Conservation (phyloP, 176 grass and related monocot genomes). For the Oryza brachyantha region DNA sequence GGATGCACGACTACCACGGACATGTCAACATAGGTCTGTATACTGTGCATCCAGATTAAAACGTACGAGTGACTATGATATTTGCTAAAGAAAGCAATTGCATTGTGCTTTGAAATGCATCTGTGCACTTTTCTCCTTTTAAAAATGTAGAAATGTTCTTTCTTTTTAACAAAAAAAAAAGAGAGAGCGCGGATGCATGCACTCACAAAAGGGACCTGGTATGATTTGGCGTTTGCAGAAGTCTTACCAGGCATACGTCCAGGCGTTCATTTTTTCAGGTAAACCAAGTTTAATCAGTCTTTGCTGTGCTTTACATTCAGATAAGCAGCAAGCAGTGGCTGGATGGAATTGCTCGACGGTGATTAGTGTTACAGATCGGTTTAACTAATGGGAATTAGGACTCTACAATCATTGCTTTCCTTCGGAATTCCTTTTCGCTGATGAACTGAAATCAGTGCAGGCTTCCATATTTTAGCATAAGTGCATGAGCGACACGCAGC, state of each 20-base stretch:
- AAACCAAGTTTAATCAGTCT: conserved; percentile 3
- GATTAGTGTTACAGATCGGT: not conserved
- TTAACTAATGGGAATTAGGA: not conserved
- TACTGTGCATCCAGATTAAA: not conserved
- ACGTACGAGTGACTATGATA: not conserved
- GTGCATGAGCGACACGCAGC: conserved; percentile 1
- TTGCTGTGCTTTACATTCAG: conserved; percentile 15
- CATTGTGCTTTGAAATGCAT: conserved; percentile 5
- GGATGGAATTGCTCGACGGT: conserved; percentile 19
- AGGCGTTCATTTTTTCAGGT: conserved; percentile 9
- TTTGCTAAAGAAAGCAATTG: conserved; percentile 29
- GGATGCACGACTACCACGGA: not conserved
- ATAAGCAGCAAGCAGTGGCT: not conserved
- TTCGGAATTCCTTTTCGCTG: not conserved
- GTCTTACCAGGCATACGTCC: not conserved
- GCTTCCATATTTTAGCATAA: conserved; percentile 18
- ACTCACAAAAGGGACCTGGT: not conserved
- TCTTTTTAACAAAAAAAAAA: not conserved
- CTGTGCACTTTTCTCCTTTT: not conserved
- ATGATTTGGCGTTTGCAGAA: conserved; percentile 23
- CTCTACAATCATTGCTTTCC: conserved; percentile 32
- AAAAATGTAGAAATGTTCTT: not conserved
- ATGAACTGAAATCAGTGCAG: not conserved
- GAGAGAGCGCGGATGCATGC: not conserved
- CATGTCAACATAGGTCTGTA: not conserved